phyloP scores from a whole-genome alignment of 371 early-diverging fungal genomes.

The Conidiobolus incongruus region DNA sequence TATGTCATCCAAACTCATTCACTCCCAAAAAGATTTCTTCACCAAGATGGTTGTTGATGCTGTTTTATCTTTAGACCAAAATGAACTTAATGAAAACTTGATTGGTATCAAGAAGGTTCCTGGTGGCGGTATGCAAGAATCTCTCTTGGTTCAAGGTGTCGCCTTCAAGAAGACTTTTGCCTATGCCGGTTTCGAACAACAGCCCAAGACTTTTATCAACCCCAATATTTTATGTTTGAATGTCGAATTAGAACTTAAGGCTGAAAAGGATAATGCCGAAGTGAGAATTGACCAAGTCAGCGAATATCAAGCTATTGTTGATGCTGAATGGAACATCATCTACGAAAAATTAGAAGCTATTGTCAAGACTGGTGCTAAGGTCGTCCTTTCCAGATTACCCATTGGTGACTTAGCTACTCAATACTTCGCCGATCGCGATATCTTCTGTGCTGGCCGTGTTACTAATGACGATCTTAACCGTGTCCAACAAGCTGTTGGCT shows the following conservation, averaged over 20 bases:
- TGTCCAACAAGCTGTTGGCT: conserved; percentile 91
- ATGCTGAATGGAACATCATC: conserved; percentile 99
- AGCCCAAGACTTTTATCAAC: conserved; percentile 90
- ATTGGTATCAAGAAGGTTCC: conserved; percentile 97
- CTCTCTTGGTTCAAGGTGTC: conserved; percentile 90
- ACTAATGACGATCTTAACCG: conserved; percentile 81
- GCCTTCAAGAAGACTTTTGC: conserved; percentile 99
- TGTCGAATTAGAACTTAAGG: conserved; percentile 98
- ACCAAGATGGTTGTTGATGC: conserved; percentile 98
- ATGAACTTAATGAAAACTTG: conserved; percentile 75
- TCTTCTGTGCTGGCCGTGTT: conserved; percentile 99
- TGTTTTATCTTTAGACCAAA: conserved; percentile 79
- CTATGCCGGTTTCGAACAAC: conserved; percentile 99
- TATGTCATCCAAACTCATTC: conserved; percentile 97
- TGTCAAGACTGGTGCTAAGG: conserved; percentile 94
- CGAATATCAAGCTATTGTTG: conserved; percentile 98
- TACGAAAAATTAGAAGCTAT: conserved; percentile 97
- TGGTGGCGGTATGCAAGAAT: conserved; percentile 98
- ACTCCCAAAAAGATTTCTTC: conserved; percentile 93
- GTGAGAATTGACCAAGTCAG: conserved; percentile 88
- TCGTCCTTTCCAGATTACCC: conserved; percentile 95
- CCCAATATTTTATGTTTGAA: conserved; percentile 92
- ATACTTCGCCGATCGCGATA: conserved; percentile 98
- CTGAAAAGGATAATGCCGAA: conserved; percentile 99
- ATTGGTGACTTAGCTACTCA: conserved; percentile 99